Conservation (phyloP, 176 grass and related monocot species). For the bread wheat (Triticum aestivum) region DNA sequence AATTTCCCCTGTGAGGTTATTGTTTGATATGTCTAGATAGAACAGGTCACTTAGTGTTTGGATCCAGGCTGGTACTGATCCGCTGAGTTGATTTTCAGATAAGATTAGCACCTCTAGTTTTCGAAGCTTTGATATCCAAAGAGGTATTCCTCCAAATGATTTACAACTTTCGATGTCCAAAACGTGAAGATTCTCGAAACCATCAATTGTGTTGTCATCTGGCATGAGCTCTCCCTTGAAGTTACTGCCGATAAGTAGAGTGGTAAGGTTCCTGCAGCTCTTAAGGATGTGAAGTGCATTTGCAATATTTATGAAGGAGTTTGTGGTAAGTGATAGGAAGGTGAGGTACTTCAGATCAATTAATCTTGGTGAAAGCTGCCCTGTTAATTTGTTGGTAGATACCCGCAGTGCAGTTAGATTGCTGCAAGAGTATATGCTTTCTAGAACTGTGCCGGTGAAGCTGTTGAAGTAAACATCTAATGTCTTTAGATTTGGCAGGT, state of each 20-base stretch:
- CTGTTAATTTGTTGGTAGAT: neutral
- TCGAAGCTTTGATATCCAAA: conserved; percentile 29
- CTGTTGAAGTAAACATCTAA: neutral
- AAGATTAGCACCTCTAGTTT: conserved; percentile 13
- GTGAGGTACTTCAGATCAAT: neutral
- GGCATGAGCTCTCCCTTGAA: conserved; percentile 28
- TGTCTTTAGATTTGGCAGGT: neutral
- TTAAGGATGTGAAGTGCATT: conserved; percentile 29
- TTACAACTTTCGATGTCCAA: neutral
- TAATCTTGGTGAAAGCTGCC: conserved; percentile 5
- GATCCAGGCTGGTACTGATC: conserved; percentile 31
- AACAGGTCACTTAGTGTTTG: neutral
- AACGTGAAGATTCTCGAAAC: conserved; percentile 10
- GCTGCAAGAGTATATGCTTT: conserved; percentile 27
- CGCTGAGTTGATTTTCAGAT: conserved; percentile 20
- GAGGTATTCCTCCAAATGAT: conserved; percentile 33
- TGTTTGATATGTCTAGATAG: conserved; percentile 31
- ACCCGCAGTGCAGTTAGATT: conserved; percentile 20
- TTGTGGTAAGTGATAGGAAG: conserved; percentile 1
- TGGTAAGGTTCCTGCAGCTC: neutral
- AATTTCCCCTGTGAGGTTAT: conserved; percentile 23
- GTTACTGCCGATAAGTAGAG: neutral
- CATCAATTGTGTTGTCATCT: neutral
- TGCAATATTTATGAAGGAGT: conserved; percentile 18
- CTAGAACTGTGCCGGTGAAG: conserved; percentile 4